Evolutionary conservation across 2,329 filamentous ascomycete genomes (phyloP).

Genomic region (Fusarium buxicola): DNA sequence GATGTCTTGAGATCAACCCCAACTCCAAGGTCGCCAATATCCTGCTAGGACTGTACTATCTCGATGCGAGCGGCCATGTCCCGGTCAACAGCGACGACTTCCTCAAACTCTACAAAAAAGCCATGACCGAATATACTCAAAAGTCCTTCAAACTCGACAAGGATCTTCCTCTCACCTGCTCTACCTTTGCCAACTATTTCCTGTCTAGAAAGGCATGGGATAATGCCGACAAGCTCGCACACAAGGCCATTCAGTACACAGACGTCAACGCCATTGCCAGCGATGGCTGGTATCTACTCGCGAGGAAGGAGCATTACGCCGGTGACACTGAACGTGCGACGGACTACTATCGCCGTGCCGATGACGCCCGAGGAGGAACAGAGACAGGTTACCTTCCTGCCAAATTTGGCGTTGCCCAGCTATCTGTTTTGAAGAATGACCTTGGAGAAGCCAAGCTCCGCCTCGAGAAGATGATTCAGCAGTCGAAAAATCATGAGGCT

Average conservation of each 20-base stretch:
- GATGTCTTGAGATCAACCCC: conserved; percentile 82
- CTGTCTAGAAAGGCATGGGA: conserved; percentile 82
- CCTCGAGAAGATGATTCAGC: conserved; percentile 92
- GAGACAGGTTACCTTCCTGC: conserved; percentile 92
- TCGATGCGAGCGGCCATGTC: conserved; percentile 86
- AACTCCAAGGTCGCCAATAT: conserved; percentile 92
- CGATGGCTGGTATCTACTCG: conserved; percentile 96
- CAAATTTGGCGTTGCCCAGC: conserved; percentile 92
- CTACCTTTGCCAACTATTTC: conserved; percentile 92
- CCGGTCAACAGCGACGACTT: conserved; percentile 88
- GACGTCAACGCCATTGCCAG: conserved; percentile 97
- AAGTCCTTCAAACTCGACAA: conserved; percentile 95
- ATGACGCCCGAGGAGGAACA: conserved; percentile 90
- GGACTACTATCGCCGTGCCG: conserved; percentile 89
- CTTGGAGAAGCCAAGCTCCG: conserved; percentile 92
- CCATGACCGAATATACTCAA: conserved; percentile 94
- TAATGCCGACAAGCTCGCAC: conserved; percentile 86
- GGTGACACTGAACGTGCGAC: conserved; percentile 79
- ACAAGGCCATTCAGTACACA: conserved; percentile 94
- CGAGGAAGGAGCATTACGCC: conserved; percentile 88
- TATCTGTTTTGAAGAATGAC: conserved; percentile 86
- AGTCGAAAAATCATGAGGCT: conserved; percentile 84
- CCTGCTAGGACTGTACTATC: conserved; percentile 88
- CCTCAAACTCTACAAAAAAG: conserved; percentile 85
- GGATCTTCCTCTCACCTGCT: conserved; percentile 87